phyloP scores from a whole-genome alignment of 2,329 filamentous ascomycete species.

The Talaromyces sp. region DNA sequence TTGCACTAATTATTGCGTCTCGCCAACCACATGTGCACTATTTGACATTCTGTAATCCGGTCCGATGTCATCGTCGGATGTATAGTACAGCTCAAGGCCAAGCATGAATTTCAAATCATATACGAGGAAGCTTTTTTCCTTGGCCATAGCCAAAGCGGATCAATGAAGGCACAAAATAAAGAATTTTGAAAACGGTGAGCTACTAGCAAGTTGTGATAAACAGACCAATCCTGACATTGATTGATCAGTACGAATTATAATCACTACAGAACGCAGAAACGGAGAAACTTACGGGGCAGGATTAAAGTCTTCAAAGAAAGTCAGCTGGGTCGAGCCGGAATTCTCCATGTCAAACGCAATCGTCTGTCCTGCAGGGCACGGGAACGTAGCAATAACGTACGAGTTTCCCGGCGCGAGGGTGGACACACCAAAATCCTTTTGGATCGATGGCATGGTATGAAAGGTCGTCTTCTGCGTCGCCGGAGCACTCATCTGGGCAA shows the following conservation, averaged over 20 bases:
- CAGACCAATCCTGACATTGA: conserved; percentile 29
- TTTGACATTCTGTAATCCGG: background rate
- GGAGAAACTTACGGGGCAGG: conserved; percentile 37
- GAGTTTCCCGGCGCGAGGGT: conserved; percentile 49
- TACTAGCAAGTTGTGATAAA: conserved; percentile 37
- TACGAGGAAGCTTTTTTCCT: background rate
- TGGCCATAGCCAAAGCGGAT: background rate
- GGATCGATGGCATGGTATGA: conserved; percentile 47
- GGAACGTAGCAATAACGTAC: conserved; percentile 49
- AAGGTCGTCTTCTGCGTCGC: conserved; percentile 50
- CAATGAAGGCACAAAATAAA: background rate
- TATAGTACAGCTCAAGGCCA: background rate
- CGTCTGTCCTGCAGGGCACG: conserved; percentile 49
- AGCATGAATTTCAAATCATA: background rate
- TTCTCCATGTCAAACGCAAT: conserved; percentile 50
- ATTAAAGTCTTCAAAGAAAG: conserved; percentile 62
- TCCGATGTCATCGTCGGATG: background rate
- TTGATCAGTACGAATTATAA: conserved; percentile 10
- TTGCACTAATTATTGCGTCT: background rate
- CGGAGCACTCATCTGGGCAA: conserved; percentile 43
- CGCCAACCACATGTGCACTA: background rate
- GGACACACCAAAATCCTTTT: conserved; percentile 39
- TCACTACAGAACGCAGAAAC: background rate
- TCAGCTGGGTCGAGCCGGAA: conserved; percentile 46
- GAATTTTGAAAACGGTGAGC: background rate